phyloP scores from a whole-genome alignment of 768 basidiomycete species.

The Agrocybe praecox region DNA sequence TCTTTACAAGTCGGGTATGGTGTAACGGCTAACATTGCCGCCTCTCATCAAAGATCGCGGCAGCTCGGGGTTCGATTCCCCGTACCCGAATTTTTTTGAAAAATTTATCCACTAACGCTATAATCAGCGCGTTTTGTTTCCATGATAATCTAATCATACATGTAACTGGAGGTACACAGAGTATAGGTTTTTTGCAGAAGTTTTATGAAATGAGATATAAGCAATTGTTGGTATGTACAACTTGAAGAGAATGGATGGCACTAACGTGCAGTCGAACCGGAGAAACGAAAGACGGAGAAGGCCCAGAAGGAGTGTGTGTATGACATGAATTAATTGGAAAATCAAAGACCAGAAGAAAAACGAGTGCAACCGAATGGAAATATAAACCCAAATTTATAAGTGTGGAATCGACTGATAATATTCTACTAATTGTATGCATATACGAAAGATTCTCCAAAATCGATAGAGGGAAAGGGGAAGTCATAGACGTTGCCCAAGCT shows the following conservation, averaged over 20 bases:
- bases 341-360: neutral
- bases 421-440: neutral
- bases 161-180: no score
- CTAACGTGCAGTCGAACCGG: no score
- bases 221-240: no score
- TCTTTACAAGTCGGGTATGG: slow-evolving; percentile 51
- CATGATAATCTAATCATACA: no score
- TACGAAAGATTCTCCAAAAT: neutral
- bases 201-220: no score
- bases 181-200: no score
- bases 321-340: neutral
- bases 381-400: no score
- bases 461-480: neutral
- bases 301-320: no score
- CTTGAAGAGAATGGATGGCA: no score
- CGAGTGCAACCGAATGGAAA: neutral
- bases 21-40: slow-evolving; percentile 72
- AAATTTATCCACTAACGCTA: no score
- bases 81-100: slow-evolving; percentile 48
- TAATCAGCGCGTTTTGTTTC: no score
- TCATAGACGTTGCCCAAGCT: neutral
- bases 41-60: slow-evolving; percentile 52
- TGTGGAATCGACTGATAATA: neutral
- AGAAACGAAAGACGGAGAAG: no score
- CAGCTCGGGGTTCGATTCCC: slow-evolving; percentile 63